These are phyloP conservation scores for Elsinoe arachidis DNA, from an alignment of 2,329 filamentous ascomycete species.

Conservation along the genomic window DNA sequence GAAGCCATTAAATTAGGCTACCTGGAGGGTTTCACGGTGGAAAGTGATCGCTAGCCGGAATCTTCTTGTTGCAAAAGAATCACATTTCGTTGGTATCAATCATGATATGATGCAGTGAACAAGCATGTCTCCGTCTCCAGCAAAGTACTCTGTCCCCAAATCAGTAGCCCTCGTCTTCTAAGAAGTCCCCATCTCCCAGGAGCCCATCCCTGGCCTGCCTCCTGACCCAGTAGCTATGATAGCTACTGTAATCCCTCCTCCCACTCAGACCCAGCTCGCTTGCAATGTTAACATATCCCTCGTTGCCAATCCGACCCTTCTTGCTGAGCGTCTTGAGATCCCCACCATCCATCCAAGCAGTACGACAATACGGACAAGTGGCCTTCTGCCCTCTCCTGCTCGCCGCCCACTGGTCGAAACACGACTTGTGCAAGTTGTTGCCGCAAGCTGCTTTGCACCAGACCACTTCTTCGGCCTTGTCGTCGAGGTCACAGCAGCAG, in stretches of 20 bases:
- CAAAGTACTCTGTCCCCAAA: too few relatives aligned
- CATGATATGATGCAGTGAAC: too few relatives aligned
- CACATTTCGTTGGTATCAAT: too few relatives aligned
- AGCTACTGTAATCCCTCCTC: constrained; percentile 25
- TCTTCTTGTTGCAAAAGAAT: too few relatives aligned
- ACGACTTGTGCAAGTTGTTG: constrained; percentile 52
- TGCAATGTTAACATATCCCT: constrained; percentile 29
- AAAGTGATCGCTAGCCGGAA: too few relatives aligned
- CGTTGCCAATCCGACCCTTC: constrained; percentile 19
- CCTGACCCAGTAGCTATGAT: constrained; percentile 22
- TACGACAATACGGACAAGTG: constrained; percentile 27
- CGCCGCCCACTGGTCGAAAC: constrained; percentile 46
- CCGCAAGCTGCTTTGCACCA: constrained; percentile 56
- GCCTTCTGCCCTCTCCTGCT: constrained; percentile 21
- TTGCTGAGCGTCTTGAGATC: constrained; percentile 21
- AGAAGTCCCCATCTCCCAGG: neutral
- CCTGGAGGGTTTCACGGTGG: too few relatives aligned
- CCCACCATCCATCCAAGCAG: constrained; percentile 20
- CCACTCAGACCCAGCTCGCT: constrained; percentile 24
- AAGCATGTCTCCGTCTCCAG: too few relatives aligned
- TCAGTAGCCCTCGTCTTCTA: neutral
- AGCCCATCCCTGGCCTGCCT: constrained; percentile 16
- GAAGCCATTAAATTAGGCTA: too few relatives aligned
- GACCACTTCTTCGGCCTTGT: constrained; percentile 36
- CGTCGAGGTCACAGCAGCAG: constrained; percentile 36